Evolutionary conservation across 2,329 filamentous ascomycete species (phyloP).

Genomic region (Graphiopsis chlorocephala): DNA sequence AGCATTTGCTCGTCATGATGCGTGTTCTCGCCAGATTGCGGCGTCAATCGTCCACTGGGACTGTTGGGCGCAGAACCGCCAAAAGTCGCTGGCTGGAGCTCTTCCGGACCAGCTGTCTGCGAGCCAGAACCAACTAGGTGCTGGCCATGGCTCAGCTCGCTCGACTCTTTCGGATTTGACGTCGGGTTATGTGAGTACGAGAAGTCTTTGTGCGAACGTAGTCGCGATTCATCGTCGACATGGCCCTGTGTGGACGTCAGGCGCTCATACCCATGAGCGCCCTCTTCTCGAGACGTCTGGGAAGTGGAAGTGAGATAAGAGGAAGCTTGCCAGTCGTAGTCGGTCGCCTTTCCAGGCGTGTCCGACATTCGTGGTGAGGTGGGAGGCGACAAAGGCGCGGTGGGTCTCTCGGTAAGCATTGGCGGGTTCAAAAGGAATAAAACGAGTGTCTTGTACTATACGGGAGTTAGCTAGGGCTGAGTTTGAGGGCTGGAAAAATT

Average conservation of each 20-base stretch:
- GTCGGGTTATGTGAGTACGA: slow-evolving; percentile 31
- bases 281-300: slow-evolving; percentile 11
- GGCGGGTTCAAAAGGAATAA: slow-evolving; percentile 15
- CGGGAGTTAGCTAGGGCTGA: slow-evolving; percentile 5
- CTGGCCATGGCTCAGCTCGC: neutral
- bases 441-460: slow-evolving; percentile 10
- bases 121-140: slow-evolving; percentile 15
- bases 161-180: neutral
- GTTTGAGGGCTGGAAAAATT: neutral
- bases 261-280: neutral
- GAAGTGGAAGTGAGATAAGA: slow-evolving; percentile 23
- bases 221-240: slow-evolving; percentile 23
- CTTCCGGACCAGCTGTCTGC: slow-evolving; percentile 17
- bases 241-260: slow-evolving; percentile 2
- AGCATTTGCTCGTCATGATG: slow-evolving; percentile 38
- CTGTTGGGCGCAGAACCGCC: slow-evolving; percentile 47
- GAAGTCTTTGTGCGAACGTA: slow-evolving; percentile 44
- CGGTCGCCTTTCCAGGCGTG: slow-evolving; percentile 42
- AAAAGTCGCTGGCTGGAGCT: slow-evolving; percentile 30
- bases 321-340: slow-evolving; percentile 40
- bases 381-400: slow-evolving; percentile 49
- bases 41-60: slow-evolving; percentile 45
- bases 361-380: slow-evolving; percentile 52
- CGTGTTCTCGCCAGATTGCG: slow-evolving; percentile 42
- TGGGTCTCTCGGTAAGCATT: slow-evolving; percentile 44